A percentile compares a stretch with the other conserved stretches of the same genome.
Conservation (phyloP, 768 basidiomycete genomes). For the Panellus pusillus region DNA sequence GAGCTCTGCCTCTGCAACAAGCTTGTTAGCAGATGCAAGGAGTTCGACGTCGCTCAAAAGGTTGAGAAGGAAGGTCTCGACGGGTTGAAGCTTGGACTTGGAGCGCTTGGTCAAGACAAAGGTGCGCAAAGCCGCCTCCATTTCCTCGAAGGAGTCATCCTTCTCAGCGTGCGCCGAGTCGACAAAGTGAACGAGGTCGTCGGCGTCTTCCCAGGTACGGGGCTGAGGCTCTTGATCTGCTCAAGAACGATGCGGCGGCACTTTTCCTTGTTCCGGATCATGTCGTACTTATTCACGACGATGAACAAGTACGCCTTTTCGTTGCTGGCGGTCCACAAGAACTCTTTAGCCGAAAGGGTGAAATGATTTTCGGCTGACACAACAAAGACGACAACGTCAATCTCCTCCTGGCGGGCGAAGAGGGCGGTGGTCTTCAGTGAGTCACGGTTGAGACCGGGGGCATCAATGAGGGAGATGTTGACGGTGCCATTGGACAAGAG, state of each 20-base stretch:
- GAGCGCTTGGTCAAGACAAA: constrained; percentile 95
- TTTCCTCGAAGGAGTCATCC: constrained; percentile 76
- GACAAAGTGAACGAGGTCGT: constrained; percentile 97
- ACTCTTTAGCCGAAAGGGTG: constrained; percentile 92
- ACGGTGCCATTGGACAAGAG: constrained; percentile 94
- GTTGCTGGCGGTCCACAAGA: constrained; percentile 87
- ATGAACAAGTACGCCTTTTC: constrained; percentile 99
- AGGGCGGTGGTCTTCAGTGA: constrained; percentile 92
- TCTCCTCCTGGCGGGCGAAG: constrained; percentile 95
- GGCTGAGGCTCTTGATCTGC: constrained; percentile 94
- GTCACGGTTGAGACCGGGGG: constrained; percentile 96
- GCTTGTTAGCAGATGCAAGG: constrained; percentile 80
- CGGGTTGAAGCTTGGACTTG: constrained; percentile 95
- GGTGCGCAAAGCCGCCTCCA: constrained; percentile 87
- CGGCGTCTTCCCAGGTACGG: constrained; percentile 85
- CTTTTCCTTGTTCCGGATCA: constrained; percentile 93
- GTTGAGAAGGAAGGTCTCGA: constrained; percentile 85
- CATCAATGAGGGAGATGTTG: constrained; percentile 97
- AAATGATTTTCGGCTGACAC: constrained; percentile 99
- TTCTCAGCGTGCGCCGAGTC: constrained; percentile 69
- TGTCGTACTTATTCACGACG: constrained; percentile 97
- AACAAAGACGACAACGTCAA: constrained; percentile 98
- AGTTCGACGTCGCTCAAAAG: constrained; percentile 90
- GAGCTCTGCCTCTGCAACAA: constrained; percentile 80
- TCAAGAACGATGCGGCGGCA: constrained; percentile 87